Percentiles rank a stretch among this genome's conserved stretches.
phyloP scores from a whole-genome alignment of 805 yeast species.

The Jamesozyma spencerorum region DNA sequence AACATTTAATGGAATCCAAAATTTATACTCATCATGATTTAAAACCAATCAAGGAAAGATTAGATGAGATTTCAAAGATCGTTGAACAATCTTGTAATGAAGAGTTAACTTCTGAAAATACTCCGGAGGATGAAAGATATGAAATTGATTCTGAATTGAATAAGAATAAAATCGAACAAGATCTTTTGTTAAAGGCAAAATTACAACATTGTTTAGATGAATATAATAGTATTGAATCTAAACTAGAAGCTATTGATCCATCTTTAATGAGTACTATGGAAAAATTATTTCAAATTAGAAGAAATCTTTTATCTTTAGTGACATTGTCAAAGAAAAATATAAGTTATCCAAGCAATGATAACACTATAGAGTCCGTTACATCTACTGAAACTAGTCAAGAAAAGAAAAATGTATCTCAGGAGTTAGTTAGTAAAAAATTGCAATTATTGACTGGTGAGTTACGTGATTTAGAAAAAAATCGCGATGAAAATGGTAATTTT shows the following conservation, averaged over 20 bases:
- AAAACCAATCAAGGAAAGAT: conserved; percentile 62
- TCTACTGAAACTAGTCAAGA: conserved; percentile 6
- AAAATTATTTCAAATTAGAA: conserved; percentile 52
- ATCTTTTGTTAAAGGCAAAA: conserved; percentile 53
- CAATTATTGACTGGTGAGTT: conserved; percentile 32
- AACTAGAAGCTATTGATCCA: conserved; percentile 45
- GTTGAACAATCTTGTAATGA: conserved; percentile 34
- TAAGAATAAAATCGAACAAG: conserved; percentile 47
- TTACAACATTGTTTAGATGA: conserved; percentile 52
- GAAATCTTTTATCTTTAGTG: conserved; percentile 47
- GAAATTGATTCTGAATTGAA: conserved; percentile 23
- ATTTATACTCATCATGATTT: conserved; percentile 81
- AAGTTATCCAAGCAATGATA: conserved; percentile 5
- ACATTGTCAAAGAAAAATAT: conserved; percentile 27
- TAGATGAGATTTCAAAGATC: conserved; percentile 59
- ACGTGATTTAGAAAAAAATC: conserved; percentile 35
- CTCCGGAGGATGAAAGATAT: conserved; percentile 9
- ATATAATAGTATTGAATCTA: conserved; percentile 47
- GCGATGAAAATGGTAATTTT: conserved; percentile 53
- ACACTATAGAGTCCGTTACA: conserved; percentile 4
- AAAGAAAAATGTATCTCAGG: conserved; percentile 12
- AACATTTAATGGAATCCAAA: conserved; percentile 70
- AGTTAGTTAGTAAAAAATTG: conserved; percentile 25
- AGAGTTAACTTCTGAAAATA: conserved; percentile 11
- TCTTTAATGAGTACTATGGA: conserved; percentile 45